Conservation (phyloP, 306 rosid genomes). For the Rosa chinensis region DNA sequence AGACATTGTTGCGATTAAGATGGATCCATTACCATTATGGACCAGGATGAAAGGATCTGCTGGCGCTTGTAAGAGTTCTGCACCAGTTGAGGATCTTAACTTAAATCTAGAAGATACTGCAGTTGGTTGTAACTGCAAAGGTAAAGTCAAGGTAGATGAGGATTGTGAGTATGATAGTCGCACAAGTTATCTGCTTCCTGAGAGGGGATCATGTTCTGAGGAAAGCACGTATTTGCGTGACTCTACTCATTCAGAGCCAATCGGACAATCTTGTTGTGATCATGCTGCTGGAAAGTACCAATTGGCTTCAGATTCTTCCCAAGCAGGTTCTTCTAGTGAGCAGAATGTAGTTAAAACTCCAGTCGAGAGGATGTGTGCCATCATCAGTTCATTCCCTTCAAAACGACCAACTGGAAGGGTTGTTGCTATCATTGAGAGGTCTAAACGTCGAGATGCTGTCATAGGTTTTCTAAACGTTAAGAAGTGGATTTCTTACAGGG, state of each 20-base stretch:
- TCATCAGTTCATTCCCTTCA: slow-evolving; percentile 61
- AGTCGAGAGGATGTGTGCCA: slow-evolving; percentile 47
- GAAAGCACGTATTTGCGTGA: slow-evolving; percentile 25
- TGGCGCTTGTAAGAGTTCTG: slow-evolving; percentile 36
- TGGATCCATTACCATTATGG: slow-evolving; percentile 73
- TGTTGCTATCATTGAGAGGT: slow-evolving; percentile 66
- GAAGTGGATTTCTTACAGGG: slow-evolving; percentile 41
- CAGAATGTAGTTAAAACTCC: slow-evolving; percentile 44
- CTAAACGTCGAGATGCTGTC: slow-evolving; percentile 59
- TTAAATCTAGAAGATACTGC: slow-evolving; percentile 39
- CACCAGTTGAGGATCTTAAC: slow-evolving; percentile 39
- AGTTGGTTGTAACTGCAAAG: slow-evolving; percentile 39
- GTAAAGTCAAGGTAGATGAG: slow-evolving; percentile 43
- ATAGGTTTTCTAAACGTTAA: slow-evolving; percentile 68
- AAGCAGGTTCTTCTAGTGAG: slow-evolving; percentile 37
- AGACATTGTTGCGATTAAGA: slow-evolving; percentile 69
- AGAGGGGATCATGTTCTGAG: slow-evolving; percentile 28
- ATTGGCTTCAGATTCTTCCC: slow-evolving; percentile 29
- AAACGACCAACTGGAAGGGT: slow-evolving; percentile 87
- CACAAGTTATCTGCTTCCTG: slow-evolving; percentile 31
- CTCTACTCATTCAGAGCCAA: slow-evolving; percentile 27
- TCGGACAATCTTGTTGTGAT: slow-evolving; percentile 35
- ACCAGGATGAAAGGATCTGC: slow-evolving; percentile 73
- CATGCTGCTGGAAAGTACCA: slow-evolving; percentile 27
- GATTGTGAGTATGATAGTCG: slow-evolving; percentile 33